phyloP scores from a whole-genome alignment of 768 basidiomycete genomes.

The Lactarius vividus region DNA sequence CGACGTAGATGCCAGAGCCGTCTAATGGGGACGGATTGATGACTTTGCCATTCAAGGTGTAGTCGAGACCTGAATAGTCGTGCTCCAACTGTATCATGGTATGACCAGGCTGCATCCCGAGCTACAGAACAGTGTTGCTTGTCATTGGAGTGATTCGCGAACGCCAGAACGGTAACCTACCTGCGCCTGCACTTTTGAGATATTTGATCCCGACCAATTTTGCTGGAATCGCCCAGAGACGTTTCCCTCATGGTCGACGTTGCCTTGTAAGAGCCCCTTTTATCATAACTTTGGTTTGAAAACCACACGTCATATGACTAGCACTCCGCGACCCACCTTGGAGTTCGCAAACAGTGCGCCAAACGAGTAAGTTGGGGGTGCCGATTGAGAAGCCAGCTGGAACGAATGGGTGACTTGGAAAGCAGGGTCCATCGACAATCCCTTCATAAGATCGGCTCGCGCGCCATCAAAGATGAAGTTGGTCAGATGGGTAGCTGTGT shows the following conservation, averaged over 20 bases:
- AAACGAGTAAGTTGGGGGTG: constrained; percentile 89
- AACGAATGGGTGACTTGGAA: constrained; percentile 99
- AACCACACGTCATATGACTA: constrained; percentile 4
- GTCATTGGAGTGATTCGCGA: constrained; percentile 4
- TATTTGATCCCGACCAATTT: constrained; percentile 73
- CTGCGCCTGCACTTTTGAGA: constrained; percentile 87
- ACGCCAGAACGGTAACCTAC: constrained; percentile 43
- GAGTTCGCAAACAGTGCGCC: constrained; percentile 88
- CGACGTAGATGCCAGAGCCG: constrained; percentile 87
- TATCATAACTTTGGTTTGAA: constrained; percentile 4
- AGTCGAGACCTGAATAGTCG: constrained; percentile 87
- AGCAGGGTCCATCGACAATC: constrained; percentile 86
- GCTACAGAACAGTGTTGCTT: constrained; percentile 42
- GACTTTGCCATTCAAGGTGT: constrained; percentile 79
- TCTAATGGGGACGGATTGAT: constrained; percentile 90
- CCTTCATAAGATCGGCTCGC: constrained; percentile 93
- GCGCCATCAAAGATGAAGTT: constrained; percentile 98
- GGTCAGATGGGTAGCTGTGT: constrained; percentile 79
- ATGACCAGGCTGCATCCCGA: constrained; percentile 73
- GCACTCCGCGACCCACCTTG: constrained; percentile 47
- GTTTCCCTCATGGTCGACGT: constrained; percentile 90
- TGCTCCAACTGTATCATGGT: constrained; percentile 95
- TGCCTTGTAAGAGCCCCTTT: constrained; percentile 92
- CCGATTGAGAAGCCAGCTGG: constrained; percentile 81
- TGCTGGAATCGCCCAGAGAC: constrained; percentile 87